Conservation (phyloP, 192 early-diverging fungal genomes). For the Backusella parvicylindrica region DNA sequence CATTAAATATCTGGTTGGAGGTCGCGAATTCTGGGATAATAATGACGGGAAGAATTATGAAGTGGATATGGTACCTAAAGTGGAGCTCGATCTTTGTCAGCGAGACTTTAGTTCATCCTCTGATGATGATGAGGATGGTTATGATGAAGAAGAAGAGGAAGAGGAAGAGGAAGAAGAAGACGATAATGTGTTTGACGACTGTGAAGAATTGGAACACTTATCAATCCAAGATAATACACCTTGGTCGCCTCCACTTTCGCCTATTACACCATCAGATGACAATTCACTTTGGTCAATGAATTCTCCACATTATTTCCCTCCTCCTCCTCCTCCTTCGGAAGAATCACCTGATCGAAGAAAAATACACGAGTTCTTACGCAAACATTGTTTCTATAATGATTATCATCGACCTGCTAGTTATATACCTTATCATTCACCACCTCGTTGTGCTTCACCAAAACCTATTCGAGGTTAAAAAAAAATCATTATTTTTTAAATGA, state of each 20-base stretch:
- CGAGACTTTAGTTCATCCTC: not conserved
- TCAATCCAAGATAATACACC: not conserved
- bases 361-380: not conserved
- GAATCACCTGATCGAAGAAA: not conserved
- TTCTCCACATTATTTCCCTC: not conserved
- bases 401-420: not conserved
- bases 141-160: not conserved
- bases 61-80: slow-evolving; percentile 29
- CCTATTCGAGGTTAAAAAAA: not conserved
- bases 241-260: slow-evolving; percentile 5
- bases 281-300: not conserved
- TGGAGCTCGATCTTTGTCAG: not conserved
- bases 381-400: not conserved
- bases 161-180: slow-evolving; percentile 7
- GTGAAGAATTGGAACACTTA: not conserved
- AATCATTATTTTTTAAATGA: not conserved
- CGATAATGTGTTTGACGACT: not conserved
- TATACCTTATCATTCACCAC: slow-evolving; percentile 3
- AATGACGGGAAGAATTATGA: slow-evolving; percentile 82
- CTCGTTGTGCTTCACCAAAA: not conserved
- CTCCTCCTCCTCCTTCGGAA: not conserved
- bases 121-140: not conserved
- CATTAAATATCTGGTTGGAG: slow-evolving; percentile 64
- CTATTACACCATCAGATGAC: not conserved
- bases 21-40: slow-evolving; percentile 87